Evolutionary conservation across 2,329 filamentous ascomycete species (phyloP), one percentile per base, ranked within the genome.

Genomic region (Xylariaceae sp.): DNA sequence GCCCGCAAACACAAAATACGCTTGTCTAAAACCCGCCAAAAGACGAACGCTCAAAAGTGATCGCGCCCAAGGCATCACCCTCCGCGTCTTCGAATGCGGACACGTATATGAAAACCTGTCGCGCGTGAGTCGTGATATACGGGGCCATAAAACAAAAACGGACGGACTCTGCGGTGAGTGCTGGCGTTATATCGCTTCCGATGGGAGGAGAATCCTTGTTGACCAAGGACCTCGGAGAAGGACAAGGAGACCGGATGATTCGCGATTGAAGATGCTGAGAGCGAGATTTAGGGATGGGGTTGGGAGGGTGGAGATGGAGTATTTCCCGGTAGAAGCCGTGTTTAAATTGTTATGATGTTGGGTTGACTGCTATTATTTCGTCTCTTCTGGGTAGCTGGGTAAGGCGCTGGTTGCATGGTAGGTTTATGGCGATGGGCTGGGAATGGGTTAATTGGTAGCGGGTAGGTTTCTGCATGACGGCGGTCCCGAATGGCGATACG

Each of bases 51-150:
- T 34, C 8, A 34, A 45, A 2, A 39, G 1, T 0, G 45, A 57
- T 2, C 17, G 44, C 4, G n/a, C 49, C 23, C 18, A 51, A 6
- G 34, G 10, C 4, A 11, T 34, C 2, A 11, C n/a, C 0, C 51
- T 56, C 10, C 51, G 55, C 4, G 48, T 58, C 7, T 64, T 54
- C 18, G 57, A 52, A 15, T 64, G 62, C 13, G 59, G 59, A 5
- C 57, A 62, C 18, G 34, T 60, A 2, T 62, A 49, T 11, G 23
- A 45, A 3, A 39, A 10, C 5, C 11, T 44, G 3, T 9, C 30
- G 4, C 55, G 50, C 17, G 30, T 54, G n/a, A 23, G 49, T 1
- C 15, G 34, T 7, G n/a, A 45, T 35, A 56, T 44, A 17, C 11
- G 15, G 8, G 57, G 57, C 3, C 49, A 15, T 11, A 62, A 55